Evolutionary conservation across 2,329 filamentous ascomycete genomes (phyloP).

Genomic region (Xylariaceae sp.): DNA sequence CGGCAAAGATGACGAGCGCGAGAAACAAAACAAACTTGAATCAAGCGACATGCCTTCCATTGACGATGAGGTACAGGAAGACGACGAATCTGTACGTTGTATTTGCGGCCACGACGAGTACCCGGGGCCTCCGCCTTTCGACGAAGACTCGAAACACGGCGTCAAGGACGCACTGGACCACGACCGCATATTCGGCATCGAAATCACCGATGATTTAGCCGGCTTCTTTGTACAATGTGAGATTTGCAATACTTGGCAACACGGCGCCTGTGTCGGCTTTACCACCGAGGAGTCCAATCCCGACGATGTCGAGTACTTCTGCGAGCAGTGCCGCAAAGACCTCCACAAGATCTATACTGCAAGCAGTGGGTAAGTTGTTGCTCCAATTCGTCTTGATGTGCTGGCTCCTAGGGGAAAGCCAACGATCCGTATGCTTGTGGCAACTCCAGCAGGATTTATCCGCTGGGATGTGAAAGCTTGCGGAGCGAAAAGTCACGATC

Average conservation of each 20-base stretch:
- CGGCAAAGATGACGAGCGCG: constrained; percentile 57
- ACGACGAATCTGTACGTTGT: constrained; percentile 93
- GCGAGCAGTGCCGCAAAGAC: constrained; percentile 88
- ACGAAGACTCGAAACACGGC: constrained; percentile 46
- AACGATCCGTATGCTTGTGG: no score
- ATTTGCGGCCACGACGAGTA: constrained; percentile 94
- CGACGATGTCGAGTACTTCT: constrained; percentile 81
- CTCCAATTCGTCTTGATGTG: neutral
- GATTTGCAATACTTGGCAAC: constrained; percentile 96
- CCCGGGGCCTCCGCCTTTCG: constrained; percentile 69
- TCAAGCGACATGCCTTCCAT: constrained; percentile 41
- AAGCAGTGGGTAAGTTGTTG: constrained; percentile 69
- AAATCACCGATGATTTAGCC: constrained; percentile 77
- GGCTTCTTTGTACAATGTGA: constrained; percentile 98
- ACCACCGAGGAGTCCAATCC: constrained; percentile 89
- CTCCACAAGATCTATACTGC: constrained; percentile 79
- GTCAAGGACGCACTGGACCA: constrained; percentile 53
- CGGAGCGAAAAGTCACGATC: no score
- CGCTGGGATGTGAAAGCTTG: no score
- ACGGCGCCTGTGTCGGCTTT: constrained; percentile 95
- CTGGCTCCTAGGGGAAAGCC: no score
- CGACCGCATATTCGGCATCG: constrained; percentile 53
- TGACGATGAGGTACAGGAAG: constrained; percentile 70
- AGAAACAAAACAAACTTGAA: constrained; percentile 40
- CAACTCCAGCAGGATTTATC: no score